These are phyloP conservation scores for Entophlyctis luteolus DNA, from an alignment of 192 early-diverging fungal species.

Conservation along the genomic window DNA sequence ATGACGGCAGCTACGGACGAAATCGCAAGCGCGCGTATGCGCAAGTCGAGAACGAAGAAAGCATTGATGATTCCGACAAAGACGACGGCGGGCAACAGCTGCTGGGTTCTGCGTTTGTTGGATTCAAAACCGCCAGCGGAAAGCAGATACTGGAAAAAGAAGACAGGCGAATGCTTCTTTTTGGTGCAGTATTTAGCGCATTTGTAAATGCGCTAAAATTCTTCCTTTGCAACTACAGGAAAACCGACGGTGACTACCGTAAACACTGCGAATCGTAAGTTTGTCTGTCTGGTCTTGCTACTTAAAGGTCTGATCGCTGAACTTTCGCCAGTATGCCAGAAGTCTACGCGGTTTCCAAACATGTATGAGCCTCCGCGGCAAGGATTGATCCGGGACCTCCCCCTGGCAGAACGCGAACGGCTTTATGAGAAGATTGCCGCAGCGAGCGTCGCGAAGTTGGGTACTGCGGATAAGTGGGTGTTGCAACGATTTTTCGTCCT, in stretches of 20 bases:
- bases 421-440: constrained; percentile 15
- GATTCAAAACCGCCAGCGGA: constrained; percentile 26
- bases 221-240: background rate
- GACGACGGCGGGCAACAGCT: background rate
- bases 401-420: constrained; percentile 10
- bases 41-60: background rate
- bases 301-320: background rate
- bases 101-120: background rate
- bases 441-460: constrained; percentile 1
- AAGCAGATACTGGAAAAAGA: background rate
- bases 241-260: background rate
- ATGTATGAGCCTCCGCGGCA: constrained; percentile 1
- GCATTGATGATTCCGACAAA: constrained; percentile 8
- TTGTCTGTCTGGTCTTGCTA: background rate
- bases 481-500: background rate
- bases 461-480: background rate
- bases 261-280: constrained; percentile 6
- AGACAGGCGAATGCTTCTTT: background rate
- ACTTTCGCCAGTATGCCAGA: constrained; percentile 7
- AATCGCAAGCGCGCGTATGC: background rate
- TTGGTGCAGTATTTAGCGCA: background rate
- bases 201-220: background rate
- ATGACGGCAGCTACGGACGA: background rate
- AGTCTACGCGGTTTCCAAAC: constrained; percentile 8
- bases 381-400: constrained; percentile 8